Evolutionary conservation across 2,329 filamentous ascomycete species (phyloP).

Genomic region (Remersonia thermophila): DNA sequence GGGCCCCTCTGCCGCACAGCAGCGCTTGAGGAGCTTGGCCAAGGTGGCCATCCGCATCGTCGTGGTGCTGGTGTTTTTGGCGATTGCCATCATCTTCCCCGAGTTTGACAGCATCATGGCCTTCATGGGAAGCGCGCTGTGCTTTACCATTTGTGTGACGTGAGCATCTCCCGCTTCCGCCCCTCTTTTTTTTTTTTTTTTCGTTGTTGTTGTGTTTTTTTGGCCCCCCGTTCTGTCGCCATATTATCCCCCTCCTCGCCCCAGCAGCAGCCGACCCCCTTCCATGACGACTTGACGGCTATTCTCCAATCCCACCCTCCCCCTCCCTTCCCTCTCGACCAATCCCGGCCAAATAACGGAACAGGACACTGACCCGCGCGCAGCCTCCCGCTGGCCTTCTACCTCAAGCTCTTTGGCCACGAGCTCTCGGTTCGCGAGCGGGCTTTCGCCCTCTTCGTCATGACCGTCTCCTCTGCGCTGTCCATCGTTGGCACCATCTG

Average conservation of each 20-base stretch:
- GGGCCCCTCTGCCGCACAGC: too few relatives aligned
- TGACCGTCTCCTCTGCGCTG: constrained; percentile 56
- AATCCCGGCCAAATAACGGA: too few relatives aligned
- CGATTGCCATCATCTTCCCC: constrained; percentile 58
- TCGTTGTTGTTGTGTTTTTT: too few relatives aligned
- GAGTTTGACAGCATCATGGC: constrained; percentile 85
- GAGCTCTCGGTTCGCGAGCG: constrained; percentile 55
- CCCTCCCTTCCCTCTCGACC: background rate
- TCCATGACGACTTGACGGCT: too few relatives aligned
- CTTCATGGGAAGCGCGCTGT: constrained; percentile 77
- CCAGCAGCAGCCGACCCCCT: too few relatives aligned
- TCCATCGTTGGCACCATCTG: constrained; percentile 72
- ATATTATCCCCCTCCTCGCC: too few relatives aligned
- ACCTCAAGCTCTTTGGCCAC: constrained; percentile 74
- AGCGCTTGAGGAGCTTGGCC: background rate
- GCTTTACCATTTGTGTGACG: constrained; percentile 89
- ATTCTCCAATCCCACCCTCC: background rate
- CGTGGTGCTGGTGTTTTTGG: constrained; percentile 58
- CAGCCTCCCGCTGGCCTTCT: constrained; percentile 68
- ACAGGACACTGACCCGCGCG: too few relatives aligned
- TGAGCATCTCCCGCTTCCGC: constrained; percentile 20
- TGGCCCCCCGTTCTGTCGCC: background rate
- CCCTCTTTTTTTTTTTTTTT: background rate
- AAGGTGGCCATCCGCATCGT: constrained; percentile 52
- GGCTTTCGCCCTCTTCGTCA: constrained; percentile 53